phyloP scores from a whole-genome alignment of 108 stramenopile genomes.

The Nitzschia sp. region DNA sequence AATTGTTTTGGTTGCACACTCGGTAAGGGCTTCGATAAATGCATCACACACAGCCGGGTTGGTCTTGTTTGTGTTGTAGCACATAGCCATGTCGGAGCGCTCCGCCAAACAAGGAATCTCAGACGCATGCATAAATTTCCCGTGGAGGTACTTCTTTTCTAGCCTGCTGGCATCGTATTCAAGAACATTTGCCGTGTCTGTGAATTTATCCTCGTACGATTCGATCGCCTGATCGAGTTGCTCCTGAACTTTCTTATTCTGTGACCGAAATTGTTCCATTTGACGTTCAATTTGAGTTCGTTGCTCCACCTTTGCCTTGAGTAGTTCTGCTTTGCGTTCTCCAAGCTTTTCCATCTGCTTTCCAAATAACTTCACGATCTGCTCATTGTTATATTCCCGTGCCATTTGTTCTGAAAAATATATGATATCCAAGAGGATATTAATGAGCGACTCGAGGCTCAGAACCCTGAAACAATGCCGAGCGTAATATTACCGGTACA shows the following conservation, averaged over 20 bases:
- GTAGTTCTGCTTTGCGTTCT: constrained; percentile 17
- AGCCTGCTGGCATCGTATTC: constrained; percentile 33
- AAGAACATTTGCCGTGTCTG: constrained; percentile 27
- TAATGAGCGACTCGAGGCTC: too few relatives aligned
- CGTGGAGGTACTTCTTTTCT: constrained; percentile 23
- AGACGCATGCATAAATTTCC: not conserved
- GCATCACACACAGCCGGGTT: constrained; percentile 29
- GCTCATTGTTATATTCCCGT: constrained; percentile 35
- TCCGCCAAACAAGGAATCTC: constrained; percentile 32
- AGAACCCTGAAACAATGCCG: too few relatives aligned
- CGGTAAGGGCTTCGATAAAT: constrained; percentile 23
- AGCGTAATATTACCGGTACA: too few relatives aligned
- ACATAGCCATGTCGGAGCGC: constrained; percentile 23
- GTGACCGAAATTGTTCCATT: constrained; percentile 22
- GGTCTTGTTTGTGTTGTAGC: constrained; percentile 18
- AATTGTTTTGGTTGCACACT: constrained; percentile 26
- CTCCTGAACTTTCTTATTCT: constrained; percentile 25
- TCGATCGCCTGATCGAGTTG: constrained; percentile 26
- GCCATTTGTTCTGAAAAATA: constrained; percentile 22
- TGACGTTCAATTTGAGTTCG: constrained; percentile 14
- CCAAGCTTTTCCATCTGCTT: constrained; percentile 43
- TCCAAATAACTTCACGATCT: constrained; percentile 39
- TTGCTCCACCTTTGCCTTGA: constrained; percentile 24
- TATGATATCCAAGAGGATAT: too few relatives aligned
- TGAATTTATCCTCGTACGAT: constrained; percentile 26